phyloP scores from a whole-genome alignment of 192 early-diverging fungal genomes.

The Coemansia sp. region DNA sequence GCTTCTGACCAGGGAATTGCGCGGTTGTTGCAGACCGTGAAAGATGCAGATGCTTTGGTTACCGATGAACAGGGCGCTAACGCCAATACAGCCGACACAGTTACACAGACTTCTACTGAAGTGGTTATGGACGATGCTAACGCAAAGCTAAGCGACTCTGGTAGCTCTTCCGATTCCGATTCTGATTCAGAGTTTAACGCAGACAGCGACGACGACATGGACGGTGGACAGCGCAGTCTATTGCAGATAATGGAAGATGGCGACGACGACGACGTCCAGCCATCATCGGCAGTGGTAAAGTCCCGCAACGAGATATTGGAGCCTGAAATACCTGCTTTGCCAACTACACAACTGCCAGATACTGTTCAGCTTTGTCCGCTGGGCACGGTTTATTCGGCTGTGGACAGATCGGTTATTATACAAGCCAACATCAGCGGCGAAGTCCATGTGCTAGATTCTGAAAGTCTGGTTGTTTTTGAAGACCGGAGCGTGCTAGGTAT shows the following conservation, averaged over 20 bases:
- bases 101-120: not conserved
- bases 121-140: not conserved
- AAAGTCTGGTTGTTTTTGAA: constrained; percentile 65
- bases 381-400: constrained; percentile 68
- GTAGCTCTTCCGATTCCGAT: constrained; percentile 11
- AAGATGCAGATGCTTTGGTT: constrained; percentile 13
- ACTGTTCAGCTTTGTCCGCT: constrained; percentile 56
- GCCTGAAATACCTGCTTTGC: constrained; percentile 47
- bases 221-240: constrained; percentile 1
- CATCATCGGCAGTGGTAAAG: not conserved
- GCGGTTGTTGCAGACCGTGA: constrained; percentile 20
- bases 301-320: constrained; percentile 65
- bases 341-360: constrained; percentile 55
- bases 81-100: constrained; percentile 4
- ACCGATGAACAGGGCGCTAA: not conserved
- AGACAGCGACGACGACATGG: constrained; percentile 20
- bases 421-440: constrained; percentile 48
- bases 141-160: not conserved
- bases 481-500: constrained; percentile 63
- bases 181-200: constrained; percentile 10
- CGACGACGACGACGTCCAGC: constrained; percentile 13
- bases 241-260: constrained; percentile 26
- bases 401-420: constrained; percentile 74
- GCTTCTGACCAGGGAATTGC: not conserved
- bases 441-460: constrained; percentile 68